Percentiles rank a stretch among this genome's conserved stretches.
These are phyloP conservation scores for Aurinia saxatilis DNA, from an alignment of 345 rosid species.

Conservation along the genomic window DNA sequence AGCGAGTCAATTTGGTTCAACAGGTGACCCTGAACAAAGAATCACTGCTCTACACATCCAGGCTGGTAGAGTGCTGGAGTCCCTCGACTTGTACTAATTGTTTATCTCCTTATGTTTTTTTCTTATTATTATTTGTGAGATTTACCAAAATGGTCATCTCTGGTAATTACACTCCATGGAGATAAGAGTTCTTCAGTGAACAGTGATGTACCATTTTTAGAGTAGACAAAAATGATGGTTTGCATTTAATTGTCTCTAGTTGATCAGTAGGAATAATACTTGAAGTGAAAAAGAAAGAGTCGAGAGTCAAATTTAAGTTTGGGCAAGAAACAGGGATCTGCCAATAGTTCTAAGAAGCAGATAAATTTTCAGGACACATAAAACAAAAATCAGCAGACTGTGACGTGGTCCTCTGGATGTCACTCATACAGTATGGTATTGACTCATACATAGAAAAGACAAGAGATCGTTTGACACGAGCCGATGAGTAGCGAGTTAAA, in stretches of 20 bases:
- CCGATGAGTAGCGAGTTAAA: neutral
- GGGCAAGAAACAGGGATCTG: too few species aligned
- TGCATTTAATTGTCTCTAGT: too few species aligned
- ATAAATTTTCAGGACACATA: too few species aligned
- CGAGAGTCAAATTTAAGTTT: too few species aligned
- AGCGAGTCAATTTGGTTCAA: conserved; percentile 88
- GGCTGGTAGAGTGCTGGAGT: conserved; percentile 90
- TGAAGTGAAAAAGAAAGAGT: too few species aligned
- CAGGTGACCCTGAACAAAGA: conserved; percentile 82
- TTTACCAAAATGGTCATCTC: neutral
- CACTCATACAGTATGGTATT: neutral
- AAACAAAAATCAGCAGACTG: too few species aligned
- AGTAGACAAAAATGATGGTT: neutral
- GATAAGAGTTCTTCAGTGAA: neutral
- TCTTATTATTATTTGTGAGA: neutral
- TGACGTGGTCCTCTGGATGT: neutral
- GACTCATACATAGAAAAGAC: neutral
- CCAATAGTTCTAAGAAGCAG: too few species aligned
- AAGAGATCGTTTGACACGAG: conserved; percentile 2
- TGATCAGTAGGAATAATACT: too few species aligned
- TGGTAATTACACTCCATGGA: neutral
- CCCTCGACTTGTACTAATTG: conserved; percentile 61
- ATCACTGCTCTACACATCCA: conserved; percentile 78
- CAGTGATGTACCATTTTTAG: neutral
- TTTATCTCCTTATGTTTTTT: neutral